Evolutionary conservation across 352 stramenopile genomes (phyloP).

Genomic region (Blastocystis hominis): DNA sequence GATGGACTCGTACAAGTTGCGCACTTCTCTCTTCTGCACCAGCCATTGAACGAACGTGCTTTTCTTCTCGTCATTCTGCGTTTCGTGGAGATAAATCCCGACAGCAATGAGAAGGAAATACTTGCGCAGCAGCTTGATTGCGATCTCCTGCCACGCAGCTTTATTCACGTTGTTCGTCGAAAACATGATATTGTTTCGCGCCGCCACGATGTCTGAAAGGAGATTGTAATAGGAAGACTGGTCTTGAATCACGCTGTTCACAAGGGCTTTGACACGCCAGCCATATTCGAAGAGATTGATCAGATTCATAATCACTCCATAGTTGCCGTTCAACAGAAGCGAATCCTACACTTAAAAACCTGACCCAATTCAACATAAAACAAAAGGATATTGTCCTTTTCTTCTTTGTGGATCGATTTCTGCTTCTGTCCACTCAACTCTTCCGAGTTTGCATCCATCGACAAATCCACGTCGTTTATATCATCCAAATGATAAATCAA

Average conservation of each 20-base stretch:
- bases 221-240: neutral
- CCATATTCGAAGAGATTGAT: neutral
- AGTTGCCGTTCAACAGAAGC: slow-evolving; percentile 19
- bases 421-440: neutral
- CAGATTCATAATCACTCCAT: slow-evolving; percentile 26
- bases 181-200: neutral
- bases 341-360: neutral
- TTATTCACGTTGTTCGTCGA: slow-evolving; percentile 22
- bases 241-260: slow-evolving; percentile 20
- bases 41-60: slow-evolving; percentile 2
- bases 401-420: neutral
- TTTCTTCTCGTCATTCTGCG: neutral
- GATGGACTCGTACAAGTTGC: slow-evolving; percentile 9
- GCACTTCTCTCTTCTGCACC: neutral
- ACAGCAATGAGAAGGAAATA: slow-evolving; percentile 35
- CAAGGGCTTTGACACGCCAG: neutral
- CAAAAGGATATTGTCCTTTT: slow-evolving; percentile 41
- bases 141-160: neutral
- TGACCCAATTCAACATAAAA: neutral
- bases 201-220: neutral
- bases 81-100: slow-evolving; percentile 4
- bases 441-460: neutral
- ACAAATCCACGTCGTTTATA: neutral
- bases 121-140: slow-evolving; percentile 24
- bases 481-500: slow-evolving; percentile 43